These are phyloP conservation scores for Pythium phragmitis DNA, from an alignment of 352 stramenopile species.

Conservation along the genomic window DNA sequence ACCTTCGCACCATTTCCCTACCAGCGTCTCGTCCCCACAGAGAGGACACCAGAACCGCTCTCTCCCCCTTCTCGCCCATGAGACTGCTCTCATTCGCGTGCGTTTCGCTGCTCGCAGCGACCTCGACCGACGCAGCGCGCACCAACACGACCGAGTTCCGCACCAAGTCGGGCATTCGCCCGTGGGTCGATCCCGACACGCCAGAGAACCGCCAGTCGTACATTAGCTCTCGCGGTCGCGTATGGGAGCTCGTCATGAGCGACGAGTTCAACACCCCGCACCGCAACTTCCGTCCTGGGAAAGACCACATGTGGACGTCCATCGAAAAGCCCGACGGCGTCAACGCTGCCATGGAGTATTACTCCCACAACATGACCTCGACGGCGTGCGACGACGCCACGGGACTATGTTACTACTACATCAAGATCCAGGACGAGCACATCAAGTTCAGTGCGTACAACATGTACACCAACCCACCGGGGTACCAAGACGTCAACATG, in stretches of 20 bases:
- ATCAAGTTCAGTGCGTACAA: slow-evolving; percentile 31
- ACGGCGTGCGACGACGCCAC: slow-evolving; percentile 50
- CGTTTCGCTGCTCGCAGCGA: neutral
- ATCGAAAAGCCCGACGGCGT: slow-evolving; percentile 72
- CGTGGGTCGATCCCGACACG: slow-evolving; percentile 66
- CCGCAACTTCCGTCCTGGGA: slow-evolving; percentile 85
- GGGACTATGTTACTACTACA: slow-evolving; percentile 58
- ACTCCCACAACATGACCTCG: slow-evolving; percentile 70
- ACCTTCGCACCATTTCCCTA: too few species aligned
- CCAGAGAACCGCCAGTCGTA: slow-evolving; percentile 41
- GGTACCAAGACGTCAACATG: slow-evolving; percentile 56
- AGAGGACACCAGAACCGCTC: slow-evolving; percentile 4
- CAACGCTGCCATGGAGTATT: slow-evolving; percentile 68
- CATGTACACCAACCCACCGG: slow-evolving; percentile 35
- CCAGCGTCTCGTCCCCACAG: neutral
- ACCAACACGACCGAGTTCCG: slow-evolving; percentile 27
- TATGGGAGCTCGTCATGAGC: slow-evolving; percentile 67
- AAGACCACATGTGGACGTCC: slow-evolving; percentile 93
- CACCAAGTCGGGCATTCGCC: slow-evolving; percentile 53
- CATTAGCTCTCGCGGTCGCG: slow-evolving; percentile 46
- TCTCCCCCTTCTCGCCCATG: slow-evolving; percentile 31
- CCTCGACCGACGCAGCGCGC: slow-evolving; percentile 17
- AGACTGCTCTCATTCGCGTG: slow-evolving; percentile 6
- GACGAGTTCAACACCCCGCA: slow-evolving; percentile 66
- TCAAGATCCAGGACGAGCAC: slow-evolving; percentile 42